These are phyloP conservation scores for Saussurea involucrata DNA, from an alignment of 129 eudicot genomes.

Conservation along the genomic window DNA sequence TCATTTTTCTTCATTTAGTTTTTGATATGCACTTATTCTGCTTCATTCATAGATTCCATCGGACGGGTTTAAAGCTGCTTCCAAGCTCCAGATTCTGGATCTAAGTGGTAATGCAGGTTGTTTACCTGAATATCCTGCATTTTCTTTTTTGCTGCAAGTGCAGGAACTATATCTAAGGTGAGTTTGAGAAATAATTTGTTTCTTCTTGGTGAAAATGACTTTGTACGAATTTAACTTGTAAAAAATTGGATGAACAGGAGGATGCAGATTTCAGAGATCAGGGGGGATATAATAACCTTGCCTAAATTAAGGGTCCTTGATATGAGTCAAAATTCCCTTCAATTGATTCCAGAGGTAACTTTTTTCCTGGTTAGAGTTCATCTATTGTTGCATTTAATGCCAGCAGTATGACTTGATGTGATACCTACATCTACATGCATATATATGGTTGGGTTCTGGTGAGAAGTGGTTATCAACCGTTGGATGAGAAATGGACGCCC, in stretches of 20 bases:
- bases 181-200: neutral
- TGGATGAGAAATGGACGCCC: no score
- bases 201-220: slow-evolving; percentile 1
- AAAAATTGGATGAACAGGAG: slow-evolving; percentile 47
- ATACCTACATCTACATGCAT: neutral
- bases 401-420: neutral
- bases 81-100: slow-evolving; percentile 84
- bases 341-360: slow-evolving; percentile 68
- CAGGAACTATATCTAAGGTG: slow-evolving; percentile 93
- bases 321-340: slow-evolving; percentile 79
- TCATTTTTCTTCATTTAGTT: neutral
- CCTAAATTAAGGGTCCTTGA: slow-evolving; percentile 68
- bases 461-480: no score
- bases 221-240: neutral
- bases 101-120: slow-evolving; percentile 75
- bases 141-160: slow-evolving; percentile 61
- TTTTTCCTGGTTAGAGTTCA: slow-evolving; percentile 4
- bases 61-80: slow-evolving; percentile 62
- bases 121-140: slow-evolving; percentile 62
- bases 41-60: slow-evolving; percentile 53
- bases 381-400: neutral
- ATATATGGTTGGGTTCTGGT: no score
- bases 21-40: neutral
- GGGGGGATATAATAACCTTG: slow-evolving; percentile 46
- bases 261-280: slow-evolving; percentile 66